Percentiles rank a stretch among this genome's conserved stretches.
Conservation (phyloP, 2,329 filamentous ascomycete genomes). For the Zymoseptoria pseudotritici region DNA sequence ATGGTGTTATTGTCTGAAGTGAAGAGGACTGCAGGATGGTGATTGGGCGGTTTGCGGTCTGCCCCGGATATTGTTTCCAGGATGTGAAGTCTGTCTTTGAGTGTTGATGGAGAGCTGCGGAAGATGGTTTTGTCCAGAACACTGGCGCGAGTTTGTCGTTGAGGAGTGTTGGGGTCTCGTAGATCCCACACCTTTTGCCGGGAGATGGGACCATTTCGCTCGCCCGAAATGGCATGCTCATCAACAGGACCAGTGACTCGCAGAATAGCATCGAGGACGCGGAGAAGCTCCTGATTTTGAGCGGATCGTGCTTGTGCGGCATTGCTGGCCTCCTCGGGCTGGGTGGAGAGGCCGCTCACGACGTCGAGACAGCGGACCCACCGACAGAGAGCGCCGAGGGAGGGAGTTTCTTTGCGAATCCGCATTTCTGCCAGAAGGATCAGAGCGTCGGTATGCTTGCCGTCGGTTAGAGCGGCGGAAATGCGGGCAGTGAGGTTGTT, state of each 20-base stretch:
- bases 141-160: slow-evolving; percentile 46
- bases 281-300: slow-evolving; percentile 50
- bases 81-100: slow-evolving; percentile 44
- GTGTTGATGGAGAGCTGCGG: slow-evolving; percentile 30
- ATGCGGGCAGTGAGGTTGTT: slow-evolving; percentile 60
- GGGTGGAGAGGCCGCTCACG: slow-evolving; percentile 56
- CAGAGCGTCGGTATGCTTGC: slow-evolving; percentile 57
- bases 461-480: slow-evolving; percentile 58
- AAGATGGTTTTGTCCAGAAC: slow-evolving; percentile 54
- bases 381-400: slow-evolving; percentile 60
- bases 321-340: slow-evolving; percentile 39
- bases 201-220: slow-evolving; percentile 42
- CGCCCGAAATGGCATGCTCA: slow-evolving; percentile 15
- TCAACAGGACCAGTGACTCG: slow-evolving; percentile 58
- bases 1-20: slow-evolving; percentile 53
- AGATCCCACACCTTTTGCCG: slow-evolving; percentile 57
- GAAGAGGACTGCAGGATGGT: slow-evolving; percentile 59
- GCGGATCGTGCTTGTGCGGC: slow-evolving; percentile 33
- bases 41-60: slow-evolving; percentile 59
- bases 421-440: slow-evolving; percentile 63
- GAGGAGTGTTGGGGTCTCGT: slow-evolving; percentile 33
- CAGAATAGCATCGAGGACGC: slow-evolving; percentile 57
- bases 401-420: slow-evolving; percentile 57
- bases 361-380: slow-evolving; percentile 67
- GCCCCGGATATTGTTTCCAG: slow-evolving; percentile 56